phyloP scores from a whole-genome alignment of 345 rosid species.

The Geranium brycei region DNA sequence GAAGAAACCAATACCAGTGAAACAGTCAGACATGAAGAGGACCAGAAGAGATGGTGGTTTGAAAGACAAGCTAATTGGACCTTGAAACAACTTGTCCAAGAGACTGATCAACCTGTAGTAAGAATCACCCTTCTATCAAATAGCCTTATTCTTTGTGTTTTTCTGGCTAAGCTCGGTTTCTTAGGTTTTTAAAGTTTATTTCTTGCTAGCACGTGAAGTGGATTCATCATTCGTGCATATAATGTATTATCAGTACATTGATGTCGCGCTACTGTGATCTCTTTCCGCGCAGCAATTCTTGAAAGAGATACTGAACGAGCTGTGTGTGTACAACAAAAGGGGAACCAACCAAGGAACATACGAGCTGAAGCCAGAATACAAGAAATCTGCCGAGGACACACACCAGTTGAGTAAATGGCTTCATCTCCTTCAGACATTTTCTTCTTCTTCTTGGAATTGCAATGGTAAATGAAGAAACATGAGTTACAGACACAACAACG shows the following conservation, averaged over 20 bases:
- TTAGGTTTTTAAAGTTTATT: background rate
- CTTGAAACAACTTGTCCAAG: constrained; percentile 84
- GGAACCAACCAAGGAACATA: constrained; percentile 94
- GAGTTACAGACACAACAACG: too few species aligned
- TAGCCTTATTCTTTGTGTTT: background rate
- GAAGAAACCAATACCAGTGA: constrained; percentile 62
- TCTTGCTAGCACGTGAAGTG: background rate
- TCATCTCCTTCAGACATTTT: too few species aligned
- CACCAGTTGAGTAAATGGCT: constrained; percentile 21
- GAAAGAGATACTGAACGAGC: constrained; percentile 90
- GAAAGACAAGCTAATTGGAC: constrained; percentile 96
- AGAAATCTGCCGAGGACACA: constrained; percentile 61
- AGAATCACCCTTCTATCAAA: background rate
- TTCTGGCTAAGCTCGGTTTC: background rate
- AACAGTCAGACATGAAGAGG: constrained; percentile 73
- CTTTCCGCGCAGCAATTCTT: constrained; percentile 54
- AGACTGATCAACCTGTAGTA: constrained; percentile 97
- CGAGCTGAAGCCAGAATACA: constrained; percentile 92
- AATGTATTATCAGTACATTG: background rate
- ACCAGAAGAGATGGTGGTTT: constrained; percentile 94
- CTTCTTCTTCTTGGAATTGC: too few species aligned
- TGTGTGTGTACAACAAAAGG: constrained; percentile 84
- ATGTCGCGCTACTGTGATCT: background rate
- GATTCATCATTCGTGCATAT: too few species aligned
- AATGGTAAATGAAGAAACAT: too few species aligned